Base-by-base conservation (phyloP, 2,329 filamentous ascomycete species). In the Bipolaris zeicola region DNA sequence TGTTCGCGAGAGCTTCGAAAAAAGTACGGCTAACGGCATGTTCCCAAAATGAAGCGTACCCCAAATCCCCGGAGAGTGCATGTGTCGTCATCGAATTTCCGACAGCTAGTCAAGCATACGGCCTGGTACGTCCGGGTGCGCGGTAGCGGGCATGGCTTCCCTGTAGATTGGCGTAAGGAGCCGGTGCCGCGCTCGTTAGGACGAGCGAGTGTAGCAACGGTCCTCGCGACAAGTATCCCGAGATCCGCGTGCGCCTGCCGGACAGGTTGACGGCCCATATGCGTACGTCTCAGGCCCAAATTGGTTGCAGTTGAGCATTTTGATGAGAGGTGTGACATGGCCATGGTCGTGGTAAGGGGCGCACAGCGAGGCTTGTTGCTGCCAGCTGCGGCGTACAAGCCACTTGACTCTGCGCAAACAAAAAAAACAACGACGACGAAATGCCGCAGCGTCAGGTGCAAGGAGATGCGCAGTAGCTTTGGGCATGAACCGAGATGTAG, bases 131-230 rank as follows among this genome's bases (percentile, higher is more conserved):
- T 37, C 45, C 34, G 34, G 33, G 34, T 26, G 3, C 14, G 34
- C 34, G 45, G 34, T 38, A 28, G 45, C 34, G 34, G 45, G 28
- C 33, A 8, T 11, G 46, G 18, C 22, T n/a, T 55, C 37, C 47
- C 39, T 37, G 52, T 16, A 36, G 24, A 5, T 33, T 55, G 34
- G 46, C 24, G 46, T 14, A 24, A 18, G 36, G 5, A 50, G 46
- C 52, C 52, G 52, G 46, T 55, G 46, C 52, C 52, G 52, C 52
- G 52, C 24, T 55, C 38, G 43, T 48, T 53, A 20, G n/a, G 31
- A 22, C 42, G 38, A 47, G 33, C 39, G 36, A 18, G 39, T 50
- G 46, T 39, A 51, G 46, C 46, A 55, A 55, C 52, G 39, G 52
- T 44, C 28, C 38, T 38, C 14, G 28, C 14, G 46, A 39, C 46